Base-by-base conservation (phyloP, 805 yeast genomes). In the Komagataella populi region DNA sequence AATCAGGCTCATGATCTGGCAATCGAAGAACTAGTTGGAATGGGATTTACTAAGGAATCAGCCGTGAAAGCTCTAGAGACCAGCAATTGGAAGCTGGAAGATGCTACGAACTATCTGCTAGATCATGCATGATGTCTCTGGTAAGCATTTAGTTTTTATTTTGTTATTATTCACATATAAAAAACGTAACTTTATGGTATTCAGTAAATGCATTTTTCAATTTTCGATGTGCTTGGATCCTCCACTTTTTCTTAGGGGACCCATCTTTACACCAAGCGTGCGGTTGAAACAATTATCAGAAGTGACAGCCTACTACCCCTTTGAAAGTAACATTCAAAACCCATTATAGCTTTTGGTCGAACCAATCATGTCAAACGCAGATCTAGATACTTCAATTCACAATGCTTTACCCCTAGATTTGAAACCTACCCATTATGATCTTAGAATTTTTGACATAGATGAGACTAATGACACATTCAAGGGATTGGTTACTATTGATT, bases 81-180 rank as follows among this genome's bases (percentile, higher is more conserved):
- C 60, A 81, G 83, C 57, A 71, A 79, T 53, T 86, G 91, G 87
- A 78, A 85, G 60, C 66, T 89, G 52, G 89, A 83, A 56, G 82
- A 82, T 52, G 96, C 98, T n/a, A 86, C 96, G 1, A 90, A 90
- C 63, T 81, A 73, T 60, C 70, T 90, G 56, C 70, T 89, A 56
- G 97, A 89, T 61, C 73, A 80, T 54, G 86, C 87, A 50, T 81
- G 18, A n/a, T n/a, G 5, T n/a, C 12, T 17, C 23, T 17, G 2
- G 12, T 12, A 2, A 8, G 12, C 6, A 20, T 17, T 44, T 44
- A 44, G 20, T n/a, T 44, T 18, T 44, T 44, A 10, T 30, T 12
- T 30, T 30, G 14, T 30, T 30, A 30, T 30, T 30, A 14, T 30
- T 30, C 4, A 30, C 39, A 5, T 30, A 30, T 5, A 30, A 10